Evolutionary conservation across 1,139 yeast species (phyloP).

Genomic region (Suhomyces atakaporum): DNA sequence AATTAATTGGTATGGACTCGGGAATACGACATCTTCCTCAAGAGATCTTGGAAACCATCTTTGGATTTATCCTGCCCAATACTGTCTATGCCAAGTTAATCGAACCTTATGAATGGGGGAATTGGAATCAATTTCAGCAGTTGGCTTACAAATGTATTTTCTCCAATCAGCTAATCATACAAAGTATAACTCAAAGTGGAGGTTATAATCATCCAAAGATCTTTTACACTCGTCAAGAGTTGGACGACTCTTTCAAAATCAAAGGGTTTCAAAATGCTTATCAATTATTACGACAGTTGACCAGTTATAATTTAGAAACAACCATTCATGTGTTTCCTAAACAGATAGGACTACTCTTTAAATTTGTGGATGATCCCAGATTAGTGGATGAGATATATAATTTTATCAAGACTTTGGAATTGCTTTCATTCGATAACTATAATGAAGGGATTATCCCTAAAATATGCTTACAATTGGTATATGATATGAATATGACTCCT

Average conservation of each 20-base stretch:
- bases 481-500: slow-evolving; percentile 13
- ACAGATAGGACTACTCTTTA: slow-evolving; percentile 19
- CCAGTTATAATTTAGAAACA: slow-evolving; percentile 15
- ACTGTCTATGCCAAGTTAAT: slow-evolving; percentile 19
- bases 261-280: slow-evolving; percentile 18
- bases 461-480: slow-evolving; percentile 19
- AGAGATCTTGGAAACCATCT: slow-evolving; percentile 18
- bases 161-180: slow-evolving; percentile 9
- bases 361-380: slow-evolving; percentile 2
- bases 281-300: slow-evolving; percentile 15
- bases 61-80: slow-evolving; percentile 14
- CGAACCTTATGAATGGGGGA: slow-evolving; percentile 8
- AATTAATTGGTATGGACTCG: neutral
- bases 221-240: slow-evolving; percentile 12
- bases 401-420: slow-evolving; percentile 21
- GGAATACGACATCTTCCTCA: slow-evolving; percentile 11
- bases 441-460: slow-evolving; percentile 16
- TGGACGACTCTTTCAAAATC: slow-evolving; percentile 12
- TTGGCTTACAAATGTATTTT: slow-evolving; percentile 9
- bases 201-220: slow-evolving; percentile 14
- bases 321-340: slow-evolving; percentile 16
- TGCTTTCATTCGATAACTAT: slow-evolving; percentile 22
- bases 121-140: slow-evolving; percentile 10
- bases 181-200: slow-evolving; percentile 1
- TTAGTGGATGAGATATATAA: slow-evolving; percentile 9